These are phyloP conservation scores for Thielaviopsis ethacetica DNA, from an alignment of 2,329 filamentous ascomycete species.

Conservation along the genomic window DNA sequence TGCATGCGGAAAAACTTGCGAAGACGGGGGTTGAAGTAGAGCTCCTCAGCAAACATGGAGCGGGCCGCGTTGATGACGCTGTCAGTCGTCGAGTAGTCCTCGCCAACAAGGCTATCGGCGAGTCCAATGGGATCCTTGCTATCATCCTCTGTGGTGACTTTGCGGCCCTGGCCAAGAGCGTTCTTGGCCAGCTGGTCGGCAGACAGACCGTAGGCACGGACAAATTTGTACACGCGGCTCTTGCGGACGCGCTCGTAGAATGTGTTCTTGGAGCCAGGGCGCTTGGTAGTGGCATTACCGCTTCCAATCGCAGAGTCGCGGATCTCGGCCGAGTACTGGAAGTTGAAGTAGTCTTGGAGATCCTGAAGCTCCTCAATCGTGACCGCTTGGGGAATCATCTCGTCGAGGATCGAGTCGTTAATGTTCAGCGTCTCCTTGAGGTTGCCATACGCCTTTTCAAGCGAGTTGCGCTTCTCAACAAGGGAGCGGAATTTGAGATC, in stretches of 20 bases:
- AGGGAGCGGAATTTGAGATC: slow-evolving; percentile 92
- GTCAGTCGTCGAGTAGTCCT: slow-evolving; percentile 58
- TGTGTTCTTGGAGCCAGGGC: slow-evolving; percentile 67
- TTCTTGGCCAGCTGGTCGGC: slow-evolving; percentile 82
- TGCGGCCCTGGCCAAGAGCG: slow-evolving; percentile 59
- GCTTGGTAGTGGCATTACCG: slow-evolving; percentile 49
- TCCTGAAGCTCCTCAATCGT: slow-evolving; percentile 95
- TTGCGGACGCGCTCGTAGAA: slow-evolving; percentile 73
- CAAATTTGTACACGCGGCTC: slow-evolving; percentile 64
- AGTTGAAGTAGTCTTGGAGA: slow-evolving; percentile 89
- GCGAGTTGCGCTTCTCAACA: slow-evolving; percentile 74
- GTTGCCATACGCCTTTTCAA: slow-evolving; percentile 64
- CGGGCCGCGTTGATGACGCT: slow-evolving; percentile 66
- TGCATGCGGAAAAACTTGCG: slow-evolving; percentile 69
- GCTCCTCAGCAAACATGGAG: slow-evolving; percentile 78
- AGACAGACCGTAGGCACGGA: slow-evolving; percentile 77
- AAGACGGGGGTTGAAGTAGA: slow-evolving; percentile 76
- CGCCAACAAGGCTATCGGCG: slow-evolving; percentile 60
- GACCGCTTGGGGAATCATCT: slow-evolving; percentile 62
- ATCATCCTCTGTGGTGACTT: slow-evolving; percentile 73
- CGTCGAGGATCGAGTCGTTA: slow-evolving; percentile 59
- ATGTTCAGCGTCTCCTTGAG: slow-evolving; percentile 45
- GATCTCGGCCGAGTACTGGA: slow-evolving; percentile 72
- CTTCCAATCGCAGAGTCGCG: slow-evolving; percentile 59
- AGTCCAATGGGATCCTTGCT: slow-evolving; percentile 66